Evolutionary conservation across 1,284 basidiomycete genomes (phyloP).

Genomic region (Fomes fomentarius): DNA sequence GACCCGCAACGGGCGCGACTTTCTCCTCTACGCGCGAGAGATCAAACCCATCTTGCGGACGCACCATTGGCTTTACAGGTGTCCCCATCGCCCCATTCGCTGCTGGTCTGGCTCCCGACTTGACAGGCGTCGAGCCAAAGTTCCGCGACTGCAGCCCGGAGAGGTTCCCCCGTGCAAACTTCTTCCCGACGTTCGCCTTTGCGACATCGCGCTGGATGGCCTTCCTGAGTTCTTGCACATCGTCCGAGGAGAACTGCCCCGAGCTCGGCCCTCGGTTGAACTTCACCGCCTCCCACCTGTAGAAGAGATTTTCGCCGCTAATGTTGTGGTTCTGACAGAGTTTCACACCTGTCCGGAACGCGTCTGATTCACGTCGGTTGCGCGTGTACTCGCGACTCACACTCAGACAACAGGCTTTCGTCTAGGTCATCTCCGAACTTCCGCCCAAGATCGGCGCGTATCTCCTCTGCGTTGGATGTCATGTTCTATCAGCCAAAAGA

Average conservation of each 20-base stretch:
- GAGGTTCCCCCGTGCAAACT: constrained; percentile 29
- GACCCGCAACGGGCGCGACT: constrained; percentile 38
- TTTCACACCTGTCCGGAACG: constrained; percentile 50
- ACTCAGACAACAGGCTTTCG: constrained; percentile 22
- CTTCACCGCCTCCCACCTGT: constrained; percentile 70
- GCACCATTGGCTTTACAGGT: constrained; percentile 12
- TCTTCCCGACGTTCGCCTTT: constrained; percentile 44
- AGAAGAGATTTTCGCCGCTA: constrained; percentile 59
- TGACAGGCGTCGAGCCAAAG: constrained; percentile 8
- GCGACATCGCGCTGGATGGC: constrained; percentile 54
- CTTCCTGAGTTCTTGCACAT: constrained; percentile 55
- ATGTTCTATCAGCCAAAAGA: background rate
- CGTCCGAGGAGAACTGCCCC: constrained; percentile 55
- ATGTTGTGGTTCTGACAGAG: constrained; percentile 70
- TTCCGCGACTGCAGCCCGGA: constrained; percentile 23
- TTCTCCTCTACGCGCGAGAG: constrained; percentile 25
- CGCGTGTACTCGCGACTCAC: no score
- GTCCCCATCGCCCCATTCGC: constrained; percentile 5
- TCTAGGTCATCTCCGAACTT: constrained; percentile 23
- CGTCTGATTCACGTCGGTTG: no score
- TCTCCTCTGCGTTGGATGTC: background rate
- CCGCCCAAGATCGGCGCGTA: constrained; percentile 15
- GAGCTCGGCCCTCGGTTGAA: constrained; percentile 40
- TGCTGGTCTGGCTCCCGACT: constrained; percentile 22
- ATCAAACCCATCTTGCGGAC: constrained; percentile 23